Conservation (phyloP, 2,329 filamentous ascomycete genomes). For the Colletotrichum tanaceti region DNA sequence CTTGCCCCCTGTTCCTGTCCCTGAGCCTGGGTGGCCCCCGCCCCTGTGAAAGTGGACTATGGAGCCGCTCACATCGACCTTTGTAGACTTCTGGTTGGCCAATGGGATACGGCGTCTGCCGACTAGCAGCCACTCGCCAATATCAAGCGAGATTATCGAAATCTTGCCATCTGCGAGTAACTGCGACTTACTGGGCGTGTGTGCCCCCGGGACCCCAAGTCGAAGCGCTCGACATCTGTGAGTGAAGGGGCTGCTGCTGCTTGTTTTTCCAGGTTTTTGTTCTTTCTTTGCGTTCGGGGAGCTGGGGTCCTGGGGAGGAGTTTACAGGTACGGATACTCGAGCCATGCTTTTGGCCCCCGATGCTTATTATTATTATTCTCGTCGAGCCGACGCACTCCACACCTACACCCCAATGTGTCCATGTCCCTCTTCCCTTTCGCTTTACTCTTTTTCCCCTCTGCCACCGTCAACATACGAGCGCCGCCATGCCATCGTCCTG, state of each 20-base stretch:
- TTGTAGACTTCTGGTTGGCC: conserved; percentile 27
- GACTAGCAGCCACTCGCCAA: conserved; percentile 40
- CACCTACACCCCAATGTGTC: neutral
- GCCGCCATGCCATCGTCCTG: conserved; percentile 45
- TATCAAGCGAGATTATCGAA: conserved; percentile 45
- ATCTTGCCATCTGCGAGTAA: conserved; percentile 39
- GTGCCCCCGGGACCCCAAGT: conserved; percentile 8
- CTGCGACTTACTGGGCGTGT: neutral
- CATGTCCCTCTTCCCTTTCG: conserved; percentile 16
- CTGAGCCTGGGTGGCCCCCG: neutral
- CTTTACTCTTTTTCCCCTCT: conserved; percentile 18
- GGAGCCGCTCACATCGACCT: conserved; percentile 31
- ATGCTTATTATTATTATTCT: conserved; percentile 39
- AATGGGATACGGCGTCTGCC: conserved; percentile 23
- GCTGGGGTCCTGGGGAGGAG: too few relatives aligned
- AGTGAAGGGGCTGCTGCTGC: conserved; percentile 6
- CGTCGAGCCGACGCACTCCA: conserved; percentile 32
- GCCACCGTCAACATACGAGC: conserved; percentile 28
- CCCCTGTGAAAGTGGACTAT: conserved; percentile 36
- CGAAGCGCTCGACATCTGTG: conserved; percentile 20
- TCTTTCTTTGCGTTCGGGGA: neutral
- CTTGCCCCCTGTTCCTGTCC: neutral
- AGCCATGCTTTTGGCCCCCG: conserved; percentile 18
- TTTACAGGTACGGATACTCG: too few relatives aligned
- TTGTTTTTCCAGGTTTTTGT: conserved; percentile 9